Evolutionary conservation across 208 protist species (phyloP).

Genomic region (Leishmania tarentolae): DNA sequence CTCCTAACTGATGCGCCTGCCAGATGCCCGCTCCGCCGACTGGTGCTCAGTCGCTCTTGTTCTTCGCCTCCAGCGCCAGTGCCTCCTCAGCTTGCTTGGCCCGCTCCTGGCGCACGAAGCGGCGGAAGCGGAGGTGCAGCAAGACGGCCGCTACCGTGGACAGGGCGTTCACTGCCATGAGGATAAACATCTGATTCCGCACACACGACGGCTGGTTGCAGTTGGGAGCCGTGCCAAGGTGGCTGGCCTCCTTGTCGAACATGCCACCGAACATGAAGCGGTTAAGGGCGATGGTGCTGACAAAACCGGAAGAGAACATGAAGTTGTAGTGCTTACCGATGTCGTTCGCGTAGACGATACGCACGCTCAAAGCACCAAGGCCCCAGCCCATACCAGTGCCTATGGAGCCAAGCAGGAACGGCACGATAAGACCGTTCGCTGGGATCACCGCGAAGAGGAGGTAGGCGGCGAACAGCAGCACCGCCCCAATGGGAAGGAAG

Average conservation of each 20-base stretch:
- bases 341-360: constrained; percentile 72
- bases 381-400: constrained; percentile 72
- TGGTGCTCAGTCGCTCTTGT: not conserved
- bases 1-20: not conserved
- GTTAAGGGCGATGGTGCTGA: constrained; percentile 74
- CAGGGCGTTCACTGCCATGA: constrained; percentile 70
- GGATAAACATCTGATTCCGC: constrained; percentile 67
- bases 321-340: constrained; percentile 89
- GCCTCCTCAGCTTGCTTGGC: constrained; percentile 20
- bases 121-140: constrained; percentile 58
- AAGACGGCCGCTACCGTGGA: constrained; percentile 33
- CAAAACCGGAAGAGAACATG: constrained; percentile 65
- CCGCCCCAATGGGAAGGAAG: constrained; percentile 45
- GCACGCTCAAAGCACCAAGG: constrained; percentile 50
- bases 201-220: constrained; percentile 61
- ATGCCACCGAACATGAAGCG: constrained; percentile 83
- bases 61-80: not conserved
- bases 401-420: constrained; percentile 63
- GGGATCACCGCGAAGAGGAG: constrained; percentile 66
- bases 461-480: constrained; percentile 46
- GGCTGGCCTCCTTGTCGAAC: constrained; percentile 57
- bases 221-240: constrained; percentile 27
- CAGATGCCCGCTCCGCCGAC: not conserved
- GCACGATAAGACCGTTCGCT: constrained; percentile 47
- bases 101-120: constrained; percentile 48